These are phyloP conservation scores for Dalbergia cochinchinensis DNA, from an alignment of 306 rosid species.

Conservation along the genomic window DNA sequence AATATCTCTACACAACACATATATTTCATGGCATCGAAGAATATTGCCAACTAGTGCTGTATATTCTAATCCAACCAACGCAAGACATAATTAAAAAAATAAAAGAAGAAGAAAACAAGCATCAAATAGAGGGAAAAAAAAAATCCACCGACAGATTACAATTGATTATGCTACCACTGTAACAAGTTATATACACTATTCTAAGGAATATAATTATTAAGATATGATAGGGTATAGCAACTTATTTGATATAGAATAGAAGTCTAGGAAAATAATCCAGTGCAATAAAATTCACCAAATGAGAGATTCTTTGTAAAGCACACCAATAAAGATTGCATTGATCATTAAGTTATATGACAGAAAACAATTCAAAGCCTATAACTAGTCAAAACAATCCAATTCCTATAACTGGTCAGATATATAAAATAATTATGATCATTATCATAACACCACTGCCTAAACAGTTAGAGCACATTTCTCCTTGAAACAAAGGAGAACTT, in stretches of 20 bases:
- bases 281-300: conserved; percentile 21
- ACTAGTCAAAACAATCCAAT: not conserved
- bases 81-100: conserved; percentile 1
- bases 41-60: conserved; percentile 24
- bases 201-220: conserved; percentile 17
- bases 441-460: conserved; percentile 32
- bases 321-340: conserved; percentile 14
- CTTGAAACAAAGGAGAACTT: conserved; percentile 23
- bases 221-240: conserved; percentile 4
- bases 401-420: not conserved
- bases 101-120: conserved; percentile 19
- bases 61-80: conserved; percentile 34
- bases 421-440: conserved; percentile 1
- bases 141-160: conserved; percentile 23
- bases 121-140: conserved; percentile 3
- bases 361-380: conserved; percentile 14
- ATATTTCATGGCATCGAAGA: conserved; percentile 2
- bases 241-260: conserved; percentile 19
- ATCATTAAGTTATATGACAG: conserved; percentile 4
- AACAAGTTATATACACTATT: not conserved
- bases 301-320: conserved; percentile 34
- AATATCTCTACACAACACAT: conserved; percentile 17
- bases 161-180: conserved; percentile 16
- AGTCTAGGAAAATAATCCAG: conserved; percentile 36
- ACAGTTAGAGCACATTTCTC: conserved; percentile 23